Evolutionary conservation across 768 basidiomycete genomes (phyloP).

Genomic region (Collybia mongolica): DNA sequence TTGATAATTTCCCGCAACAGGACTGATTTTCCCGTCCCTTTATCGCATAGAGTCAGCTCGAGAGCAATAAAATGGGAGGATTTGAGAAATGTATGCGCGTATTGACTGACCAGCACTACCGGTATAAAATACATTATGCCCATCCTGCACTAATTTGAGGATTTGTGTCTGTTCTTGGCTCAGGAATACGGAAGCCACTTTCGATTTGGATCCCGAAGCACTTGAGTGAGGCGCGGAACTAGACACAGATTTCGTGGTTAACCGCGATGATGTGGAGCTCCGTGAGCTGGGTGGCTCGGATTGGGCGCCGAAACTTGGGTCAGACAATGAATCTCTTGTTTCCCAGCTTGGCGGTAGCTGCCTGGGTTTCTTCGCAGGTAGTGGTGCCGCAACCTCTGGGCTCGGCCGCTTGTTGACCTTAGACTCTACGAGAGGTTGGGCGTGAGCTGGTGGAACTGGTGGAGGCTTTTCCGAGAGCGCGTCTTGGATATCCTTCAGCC

Average conservation of each 20-base stretch:
- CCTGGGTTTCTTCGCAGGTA: conserved; percentile 50
- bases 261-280: conserved; percentile 6
- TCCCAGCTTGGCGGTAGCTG: conserved; percentile 54
- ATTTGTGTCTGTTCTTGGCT: conserved; percentile 89
- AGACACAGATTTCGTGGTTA: conserved; percentile 4
- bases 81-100: conserved; percentile 14
- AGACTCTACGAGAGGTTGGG: conserved; percentile 27
- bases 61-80: neutral
- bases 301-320: conserved; percentile 28
- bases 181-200: conserved; percentile 52
- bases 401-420: conserved; percentile 38
- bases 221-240: conserved; percentile 11
- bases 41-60: neutral
- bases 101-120: conserved; percentile 80
- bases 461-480: conserved; percentile 37
- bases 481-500: conserved; percentile 59
- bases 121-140: conserved; percentile 88
- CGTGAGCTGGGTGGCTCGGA: conserved; percentile 12
- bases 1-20: conserved; percentile 90
- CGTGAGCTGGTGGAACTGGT: conserved; percentile 14
- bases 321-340: conserved; percentile 31
- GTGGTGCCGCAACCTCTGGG: conserved; percentile 21
- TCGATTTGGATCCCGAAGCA: conserved; percentile 21
- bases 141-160: conserved; percentile 70
- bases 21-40: conserved; percentile 97